These are phyloP conservation scores for Endotrypanum monterogeii DNA, from an alignment of 208 protist genomes.

Conservation along the genomic window DNA sequence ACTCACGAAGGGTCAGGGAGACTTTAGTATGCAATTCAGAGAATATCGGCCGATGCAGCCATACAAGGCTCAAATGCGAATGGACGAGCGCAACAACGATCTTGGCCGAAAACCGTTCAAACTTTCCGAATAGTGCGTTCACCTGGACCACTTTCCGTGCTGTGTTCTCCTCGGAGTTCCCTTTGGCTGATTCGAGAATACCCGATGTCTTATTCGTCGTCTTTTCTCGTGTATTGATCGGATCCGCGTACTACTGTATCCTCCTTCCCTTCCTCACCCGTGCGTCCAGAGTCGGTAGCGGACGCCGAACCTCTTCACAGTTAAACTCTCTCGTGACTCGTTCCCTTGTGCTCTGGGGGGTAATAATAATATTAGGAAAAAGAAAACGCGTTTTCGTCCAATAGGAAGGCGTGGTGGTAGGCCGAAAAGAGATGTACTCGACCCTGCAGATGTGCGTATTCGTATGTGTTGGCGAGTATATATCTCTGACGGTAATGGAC, in stretches of 20 bases:
- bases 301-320: not conserved
- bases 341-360: not conserved
- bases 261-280: too few species aligned
- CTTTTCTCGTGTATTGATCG: not conserved
- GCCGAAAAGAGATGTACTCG: not conserved
- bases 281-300: not conserved
- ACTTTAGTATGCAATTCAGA: conserved; percentile 94
- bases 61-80: conserved; percentile 89
- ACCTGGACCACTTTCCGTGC: not conserved
- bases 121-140: conserved; percentile 44
- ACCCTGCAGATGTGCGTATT: not conserved
- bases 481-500: not conserved
- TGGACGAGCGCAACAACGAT: conserved; percentile 91
- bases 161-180: not conserved
- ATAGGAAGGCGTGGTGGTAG: not conserved
- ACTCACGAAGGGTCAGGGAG: conserved; percentile 92
- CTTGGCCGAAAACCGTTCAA: conserved; percentile 75
- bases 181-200: not conserved
- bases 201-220: not conserved
- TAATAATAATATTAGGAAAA: not conserved
- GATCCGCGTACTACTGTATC: not conserved
- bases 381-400: not conserved
- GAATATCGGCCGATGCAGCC: conserved; percentile 90
- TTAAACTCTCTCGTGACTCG: not conserved
- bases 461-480: not conserved